phyloP scores from a whole-genome alignment of 148 eudicot species.

The Rheum nobile region DNA sequence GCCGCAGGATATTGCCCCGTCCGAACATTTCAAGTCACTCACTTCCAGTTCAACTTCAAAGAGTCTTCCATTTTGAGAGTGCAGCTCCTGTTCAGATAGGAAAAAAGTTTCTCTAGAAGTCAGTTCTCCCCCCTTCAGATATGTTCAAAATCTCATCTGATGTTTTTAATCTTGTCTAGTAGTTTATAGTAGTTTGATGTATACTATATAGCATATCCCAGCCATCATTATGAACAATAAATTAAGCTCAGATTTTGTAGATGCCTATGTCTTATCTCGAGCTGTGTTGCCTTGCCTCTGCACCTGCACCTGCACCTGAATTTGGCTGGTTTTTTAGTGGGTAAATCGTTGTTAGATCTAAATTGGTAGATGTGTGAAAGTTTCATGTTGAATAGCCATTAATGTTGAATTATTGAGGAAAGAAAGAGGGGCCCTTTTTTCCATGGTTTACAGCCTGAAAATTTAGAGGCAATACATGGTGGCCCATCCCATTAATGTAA shows the following conservation, averaged over 20 bases:
- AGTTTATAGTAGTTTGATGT: background rate
- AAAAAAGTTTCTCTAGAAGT: constrained; percentile 13
- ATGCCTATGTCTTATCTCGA: background rate
- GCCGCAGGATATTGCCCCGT: constrained; percentile 81
- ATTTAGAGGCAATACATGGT: background rate
- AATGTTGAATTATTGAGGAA: constrained; percentile 6
- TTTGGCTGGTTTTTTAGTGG: background rate
- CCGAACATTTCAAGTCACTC: constrained; percentile 70
- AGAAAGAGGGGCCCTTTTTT: background rate
- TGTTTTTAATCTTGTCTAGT: background rate
- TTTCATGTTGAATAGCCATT: background rate
- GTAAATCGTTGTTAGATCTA: constrained; percentile 1
- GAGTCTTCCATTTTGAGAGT: constrained; percentile 80
- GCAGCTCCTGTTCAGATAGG: background rate
- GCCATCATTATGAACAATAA: constrained; percentile 5
- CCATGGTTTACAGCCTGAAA: constrained; percentile 5
- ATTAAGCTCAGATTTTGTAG: background rate
- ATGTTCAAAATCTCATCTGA: background rate
- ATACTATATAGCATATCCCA: background rate
- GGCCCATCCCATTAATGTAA: background rate
- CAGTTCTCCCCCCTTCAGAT: too few species aligned
- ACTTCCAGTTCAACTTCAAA: constrained; percentile 68
- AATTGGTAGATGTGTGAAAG: background rate
- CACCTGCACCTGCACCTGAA: background rate
- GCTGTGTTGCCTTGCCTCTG: too few species aligned